Evolutionary conservation across 306 rosid genomes (phyloP), one percentile per base, ranked within the genome.

Genomic region (Quercus robur): DNA sequence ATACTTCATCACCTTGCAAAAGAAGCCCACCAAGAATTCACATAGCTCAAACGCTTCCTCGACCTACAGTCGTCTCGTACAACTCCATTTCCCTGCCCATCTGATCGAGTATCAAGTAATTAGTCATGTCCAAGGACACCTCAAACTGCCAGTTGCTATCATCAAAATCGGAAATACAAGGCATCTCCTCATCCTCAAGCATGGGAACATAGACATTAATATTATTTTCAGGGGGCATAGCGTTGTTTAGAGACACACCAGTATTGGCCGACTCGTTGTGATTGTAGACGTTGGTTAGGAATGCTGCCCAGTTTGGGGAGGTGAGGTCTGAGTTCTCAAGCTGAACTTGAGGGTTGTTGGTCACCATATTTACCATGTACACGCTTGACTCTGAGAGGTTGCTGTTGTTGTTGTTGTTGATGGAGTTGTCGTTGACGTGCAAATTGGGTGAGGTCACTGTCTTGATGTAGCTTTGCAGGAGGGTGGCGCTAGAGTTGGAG

Each of bases 401-500:
- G 21, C 18, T n/a, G 21, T 31, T 35, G 3, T 35, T 33, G 49
- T 67, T 23, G 72, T 8, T 4, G 38, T 18, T 33, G 10, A 38
- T 38, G 44, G 10, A 38, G 44, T 38, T 38, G 44, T 38, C 44
- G 6, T 6, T 2, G 44, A 38, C 44, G 44, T 38, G 2, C 44
- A 38, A 1, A 38, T 12, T 19, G 51, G 77, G 3, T n/a, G 77
- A 3, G 2, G 46, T 17, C 0, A 68, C 58, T 30, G 91, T 51
- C 71, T n/a, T 76, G 67, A 94, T 89, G 81, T 94, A 94, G 35
- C 44, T 67, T 41, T 88, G 89, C 59, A 94, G 79, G n/a, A 78
- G 73, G 0, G 85, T 55, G 68, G 75, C 54, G 72, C 23, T 78
- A 0, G 58, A 12, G 3, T 33, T 6, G 0, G n/a, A 6, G 62